These are phyloP conservation scores for Calocybe indica DNA, from an alignment of 768 basidiomycete species.

Conservation along the genomic window DNA sequence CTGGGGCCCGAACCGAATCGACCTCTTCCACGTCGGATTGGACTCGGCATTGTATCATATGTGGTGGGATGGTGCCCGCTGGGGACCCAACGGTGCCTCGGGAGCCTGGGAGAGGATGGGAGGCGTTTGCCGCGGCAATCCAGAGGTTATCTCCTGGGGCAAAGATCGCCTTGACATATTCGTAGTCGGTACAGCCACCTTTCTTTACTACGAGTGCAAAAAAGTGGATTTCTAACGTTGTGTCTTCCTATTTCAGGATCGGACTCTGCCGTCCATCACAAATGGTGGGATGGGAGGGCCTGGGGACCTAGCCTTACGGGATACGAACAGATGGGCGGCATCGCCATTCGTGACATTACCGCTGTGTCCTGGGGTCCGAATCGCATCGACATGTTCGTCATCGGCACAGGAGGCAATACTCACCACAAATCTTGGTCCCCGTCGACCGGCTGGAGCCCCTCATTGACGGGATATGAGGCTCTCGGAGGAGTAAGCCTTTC, in stretches of 20 bases:
- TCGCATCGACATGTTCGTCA: not conserved
- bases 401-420: not conserved
- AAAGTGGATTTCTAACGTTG: not conserved
- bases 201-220: too few species aligned
- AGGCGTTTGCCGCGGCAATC: not conserved
- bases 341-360: not conserved
- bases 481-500: not conserved
- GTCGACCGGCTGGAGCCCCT: too few species aligned
- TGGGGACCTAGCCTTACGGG: not conserved
- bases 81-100: not conserved
- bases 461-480: too few species aligned
- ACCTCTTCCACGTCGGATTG: slow-evolving; percentile 2
- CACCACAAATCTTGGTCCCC: not conserved
- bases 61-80: not conserved
- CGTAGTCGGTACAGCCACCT: not conserved
- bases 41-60: slow-evolving; percentile 1
- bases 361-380: not conserved
- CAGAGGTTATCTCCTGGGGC: slow-evolving; percentile 1
- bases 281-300: slow-evolving; percentile 1
- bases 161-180: not conserved
- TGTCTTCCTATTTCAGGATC: not conserved
- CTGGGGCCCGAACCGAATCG: slow-evolving; percentile 7
- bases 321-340: slow-evolving; percentile 1
- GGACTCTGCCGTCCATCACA: slow-evolving; percentile 1
- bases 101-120: slow-evolving; percentile 1